Percentiles rank a stretch among this genome's conserved stretches.
Conservation (phyloP, 1,284 basidiomycete genomes). For the Pascua guehoae region DNA sequence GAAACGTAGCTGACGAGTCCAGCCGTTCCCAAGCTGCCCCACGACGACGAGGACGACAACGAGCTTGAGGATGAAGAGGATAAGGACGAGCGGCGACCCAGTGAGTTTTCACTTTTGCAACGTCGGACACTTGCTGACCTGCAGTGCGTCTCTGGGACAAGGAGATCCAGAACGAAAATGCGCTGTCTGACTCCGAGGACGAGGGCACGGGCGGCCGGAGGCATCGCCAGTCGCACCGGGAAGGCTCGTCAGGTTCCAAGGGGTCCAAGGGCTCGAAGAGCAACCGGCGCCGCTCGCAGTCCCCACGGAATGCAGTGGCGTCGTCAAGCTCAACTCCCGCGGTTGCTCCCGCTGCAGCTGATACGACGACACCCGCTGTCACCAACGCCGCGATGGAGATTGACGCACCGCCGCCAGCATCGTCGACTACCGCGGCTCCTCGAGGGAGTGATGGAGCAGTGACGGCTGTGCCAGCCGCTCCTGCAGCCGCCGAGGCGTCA, state of each 20-base stretch:
- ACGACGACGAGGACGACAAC: constrained; percentile 77
- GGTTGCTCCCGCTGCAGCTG: background rate
- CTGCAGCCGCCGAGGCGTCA: too few relatives aligned
- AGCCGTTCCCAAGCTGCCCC: constrained; percentile 60
- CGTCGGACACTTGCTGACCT: background rate
- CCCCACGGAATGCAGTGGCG: constrained; percentile 1
- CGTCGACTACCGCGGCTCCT: too few relatives aligned
- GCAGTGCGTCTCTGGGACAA: constrained; percentile 44
- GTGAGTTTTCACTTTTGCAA: constrained; percentile 35
- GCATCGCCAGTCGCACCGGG: constrained; percentile 43
- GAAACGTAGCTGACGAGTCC: constrained; percentile 6
- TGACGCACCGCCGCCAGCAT: too few relatives aligned
- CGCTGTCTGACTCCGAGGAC: constrained; percentile 55
- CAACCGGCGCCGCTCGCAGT: constrained; percentile 12
- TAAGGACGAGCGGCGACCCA: constrained; percentile 67
- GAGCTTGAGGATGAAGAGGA: constrained; percentile 76
- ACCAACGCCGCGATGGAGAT: too few relatives aligned
- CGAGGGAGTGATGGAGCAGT: too few relatives aligned
- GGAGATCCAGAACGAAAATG: constrained; percentile 41
- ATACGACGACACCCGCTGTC: background rate
- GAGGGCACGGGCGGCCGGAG: constrained; percentile 49
- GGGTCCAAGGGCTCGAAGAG: constrained; percentile 5
- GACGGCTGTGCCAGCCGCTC: too few relatives aligned
- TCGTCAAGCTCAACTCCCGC: background rate
- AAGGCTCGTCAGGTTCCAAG: background rate